Evolutionary conservation across 495 filamentous ascomycete genomes (phyloP).

Genomic region (Podospora pseudocomata): DNA sequence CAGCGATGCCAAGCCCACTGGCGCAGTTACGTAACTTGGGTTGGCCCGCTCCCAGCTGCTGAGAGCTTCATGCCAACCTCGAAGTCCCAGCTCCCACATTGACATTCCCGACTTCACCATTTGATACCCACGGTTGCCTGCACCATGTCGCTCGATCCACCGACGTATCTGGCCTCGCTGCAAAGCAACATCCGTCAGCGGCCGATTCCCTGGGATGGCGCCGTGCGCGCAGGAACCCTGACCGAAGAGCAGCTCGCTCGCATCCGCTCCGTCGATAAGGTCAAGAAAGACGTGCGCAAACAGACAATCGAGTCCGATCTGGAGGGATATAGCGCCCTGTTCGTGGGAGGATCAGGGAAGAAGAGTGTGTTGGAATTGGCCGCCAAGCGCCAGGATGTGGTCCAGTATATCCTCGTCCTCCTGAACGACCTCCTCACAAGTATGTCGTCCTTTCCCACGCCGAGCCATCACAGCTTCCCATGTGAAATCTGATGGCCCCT

Average conservation of each 20-base stretch:
- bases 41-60: slow-evolving; percentile 7
- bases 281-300: slow-evolving; percentile 74
- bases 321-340: slow-evolving; percentile 68
- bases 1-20: slow-evolving; percentile 9
- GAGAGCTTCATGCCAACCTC: not conserved
- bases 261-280: slow-evolving; percentile 97
- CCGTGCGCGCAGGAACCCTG: slow-evolving; percentile 88
- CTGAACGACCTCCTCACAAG: slow-evolving; percentile 84
- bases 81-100: slow-evolving; percentile 11
- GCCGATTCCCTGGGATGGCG: slow-evolving; percentile 97
- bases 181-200: slow-evolving; percentile 92
- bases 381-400: slow-evolving; percentile 74
- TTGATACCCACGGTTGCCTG: not conserved
- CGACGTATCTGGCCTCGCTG: slow-evolving; percentile 82
- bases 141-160: slow-evolving; percentile 74
- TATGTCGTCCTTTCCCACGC: slow-evolving; percentile 37
- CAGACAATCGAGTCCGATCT: slow-evolving; percentile 77
- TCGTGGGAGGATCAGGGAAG: slow-evolving; percentile 65
- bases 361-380: slow-evolving; percentile 79
- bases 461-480: slow-evolving; percentile 4
- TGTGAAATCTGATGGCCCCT: slow-evolving; percentile 1
- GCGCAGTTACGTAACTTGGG: slow-evolving; percentile 21
- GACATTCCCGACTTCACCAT: slow-evolving; percentile 1
- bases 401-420: slow-evolving; percentile 91
- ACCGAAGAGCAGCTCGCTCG: slow-evolving; percentile 91